A percentile compares a stretch with the other conserved stretches of the same genome.
Conservation (phyloP, 768 basidiomycete genomes). For the Pisolithus orientalis region DNA sequence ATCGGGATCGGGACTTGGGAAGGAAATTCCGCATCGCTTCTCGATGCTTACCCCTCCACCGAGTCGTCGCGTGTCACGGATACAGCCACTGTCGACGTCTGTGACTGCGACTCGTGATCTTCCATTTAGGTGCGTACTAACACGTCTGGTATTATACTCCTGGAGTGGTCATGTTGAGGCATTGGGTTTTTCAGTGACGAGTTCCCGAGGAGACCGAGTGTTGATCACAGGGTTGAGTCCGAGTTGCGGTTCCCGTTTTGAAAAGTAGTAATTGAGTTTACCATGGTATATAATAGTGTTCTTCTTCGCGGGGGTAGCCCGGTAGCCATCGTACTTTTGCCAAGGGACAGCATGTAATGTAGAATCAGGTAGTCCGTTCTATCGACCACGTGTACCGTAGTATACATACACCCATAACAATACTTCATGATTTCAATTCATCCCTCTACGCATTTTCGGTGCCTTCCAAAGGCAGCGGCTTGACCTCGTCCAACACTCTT, state of each 20-base stretch:
- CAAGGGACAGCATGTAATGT: too few relatives aligned
- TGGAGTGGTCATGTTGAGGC: background rate
- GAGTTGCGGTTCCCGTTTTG: background rate
- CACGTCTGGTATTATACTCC: background rate
- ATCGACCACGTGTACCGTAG: background rate
- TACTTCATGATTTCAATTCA: background rate
- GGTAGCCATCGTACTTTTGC: too few relatives aligned
- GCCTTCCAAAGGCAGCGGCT: slow-evolving; percentile 14
- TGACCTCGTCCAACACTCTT: slow-evolving; percentile 55
- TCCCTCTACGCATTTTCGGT: slow-evolving; percentile 3
- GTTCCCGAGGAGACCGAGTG: background rate
- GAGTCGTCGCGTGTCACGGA: background rate
- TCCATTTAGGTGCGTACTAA: background rate
- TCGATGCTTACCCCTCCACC: background rate
- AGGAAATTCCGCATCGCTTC: background rate
- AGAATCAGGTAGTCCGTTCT: too few relatives aligned
- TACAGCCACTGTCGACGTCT: background rate
- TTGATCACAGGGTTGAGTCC: background rate
- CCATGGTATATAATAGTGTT: background rate
- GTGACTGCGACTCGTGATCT: background rate
- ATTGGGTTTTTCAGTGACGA: background rate
- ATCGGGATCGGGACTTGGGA: background rate
- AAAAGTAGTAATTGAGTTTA: background rate
- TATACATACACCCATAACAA: background rate
- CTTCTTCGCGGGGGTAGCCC: too few relatives aligned